A percentile compares a stretch with the other conserved stretches of the same genome.
These are phyloP conservation scores for Berkeleyomyces rouxiae DNA, from an alignment of 2,329 filamentous ascomycete genomes.

Conservation along the genomic window DNA sequence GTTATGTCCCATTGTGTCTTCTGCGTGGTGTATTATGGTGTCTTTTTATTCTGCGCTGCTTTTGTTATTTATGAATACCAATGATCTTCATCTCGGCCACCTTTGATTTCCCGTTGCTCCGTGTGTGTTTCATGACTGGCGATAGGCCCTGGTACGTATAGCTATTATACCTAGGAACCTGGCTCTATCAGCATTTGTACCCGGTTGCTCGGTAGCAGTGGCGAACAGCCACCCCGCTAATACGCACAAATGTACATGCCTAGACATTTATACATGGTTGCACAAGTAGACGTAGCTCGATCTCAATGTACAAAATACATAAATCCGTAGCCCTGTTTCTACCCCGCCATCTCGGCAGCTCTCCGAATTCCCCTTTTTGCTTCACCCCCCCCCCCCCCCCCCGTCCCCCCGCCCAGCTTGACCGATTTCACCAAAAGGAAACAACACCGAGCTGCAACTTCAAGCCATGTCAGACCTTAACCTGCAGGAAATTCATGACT, in stretches of 20 bases:
- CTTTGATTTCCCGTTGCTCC: neutral
- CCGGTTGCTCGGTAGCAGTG: too few species aligned
- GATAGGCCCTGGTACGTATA: neutral
- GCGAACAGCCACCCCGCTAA: too few species aligned
- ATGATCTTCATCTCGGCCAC: neutral
- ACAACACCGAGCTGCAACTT: neutral
- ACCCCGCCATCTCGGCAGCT: neutral
- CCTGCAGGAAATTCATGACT: constrained; percentile 44
- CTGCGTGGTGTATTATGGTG: neutral
- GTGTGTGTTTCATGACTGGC: neutral
- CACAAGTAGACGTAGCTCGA: too few species aligned
- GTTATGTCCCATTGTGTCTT: neutral
- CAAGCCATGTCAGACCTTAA: constrained; percentile 37
- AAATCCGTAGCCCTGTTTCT: neutral
- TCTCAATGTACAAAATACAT: neutral
- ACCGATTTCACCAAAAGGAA: neutral
- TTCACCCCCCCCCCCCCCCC: too few species aligned
- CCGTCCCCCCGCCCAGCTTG: too few species aligned
- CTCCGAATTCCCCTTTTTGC: neutral
- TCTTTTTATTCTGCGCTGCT: neutral
- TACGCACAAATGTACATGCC: too few species aligned
- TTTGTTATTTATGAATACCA: neutral
- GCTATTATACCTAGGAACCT: too few species aligned
- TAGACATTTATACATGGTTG: too few species aligned
- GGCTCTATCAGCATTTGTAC: too few species aligned